Percentiles rank a stretch among this genome's conserved stretches.
Conservation (phyloP, 2,329 filamentous ascomycete genomes). For the Colletotrichum chlorophyti region DNA sequence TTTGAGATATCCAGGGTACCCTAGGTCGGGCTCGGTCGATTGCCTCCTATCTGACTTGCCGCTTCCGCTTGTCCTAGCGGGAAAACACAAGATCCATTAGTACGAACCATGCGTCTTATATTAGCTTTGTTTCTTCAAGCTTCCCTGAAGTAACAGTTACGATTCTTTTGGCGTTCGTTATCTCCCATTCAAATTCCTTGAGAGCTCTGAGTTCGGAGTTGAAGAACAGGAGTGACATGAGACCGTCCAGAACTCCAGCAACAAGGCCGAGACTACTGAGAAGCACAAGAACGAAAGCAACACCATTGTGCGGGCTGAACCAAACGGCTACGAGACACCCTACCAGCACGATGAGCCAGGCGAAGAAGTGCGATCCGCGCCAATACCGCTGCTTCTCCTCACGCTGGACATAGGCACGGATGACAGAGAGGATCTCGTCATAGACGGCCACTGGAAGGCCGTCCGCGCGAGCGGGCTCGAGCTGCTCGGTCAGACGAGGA, state of each 20-base stretch:
- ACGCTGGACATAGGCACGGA: constrained; percentile 71
- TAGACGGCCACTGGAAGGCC: constrained; percentile 38
- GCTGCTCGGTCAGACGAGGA: no score
- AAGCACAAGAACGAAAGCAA: constrained; percentile 81
- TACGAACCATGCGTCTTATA: background rate
- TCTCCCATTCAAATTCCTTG: constrained; percentile 94
- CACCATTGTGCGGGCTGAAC: constrained; percentile 80
- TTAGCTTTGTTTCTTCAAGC: background rate
- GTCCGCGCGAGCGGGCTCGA: no score
- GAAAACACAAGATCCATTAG: no score
- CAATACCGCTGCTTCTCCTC: constrained; percentile 76
- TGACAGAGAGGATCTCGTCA: constrained; percentile 76
- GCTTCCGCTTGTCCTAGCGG: no score
- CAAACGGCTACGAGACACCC: constrained; percentile 83
- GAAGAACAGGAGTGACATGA: constrained; percentile 88
- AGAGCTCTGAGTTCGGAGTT: constrained; percentile 82
- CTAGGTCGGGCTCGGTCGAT: no score
- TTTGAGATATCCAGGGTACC: background rate
- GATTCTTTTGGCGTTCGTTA: constrained; percentile 68
- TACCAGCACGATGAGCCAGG: constrained; percentile 70
- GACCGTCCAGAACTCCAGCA: constrained; percentile 80
- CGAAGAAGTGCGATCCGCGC: constrained; percentile 77
- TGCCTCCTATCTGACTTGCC: no score
- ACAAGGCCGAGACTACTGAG: constrained; percentile 79
- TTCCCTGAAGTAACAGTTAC: background rate